Base-by-base conservation (phyloP, 257 asterid species). In the Apocynum venetum region DNA sequence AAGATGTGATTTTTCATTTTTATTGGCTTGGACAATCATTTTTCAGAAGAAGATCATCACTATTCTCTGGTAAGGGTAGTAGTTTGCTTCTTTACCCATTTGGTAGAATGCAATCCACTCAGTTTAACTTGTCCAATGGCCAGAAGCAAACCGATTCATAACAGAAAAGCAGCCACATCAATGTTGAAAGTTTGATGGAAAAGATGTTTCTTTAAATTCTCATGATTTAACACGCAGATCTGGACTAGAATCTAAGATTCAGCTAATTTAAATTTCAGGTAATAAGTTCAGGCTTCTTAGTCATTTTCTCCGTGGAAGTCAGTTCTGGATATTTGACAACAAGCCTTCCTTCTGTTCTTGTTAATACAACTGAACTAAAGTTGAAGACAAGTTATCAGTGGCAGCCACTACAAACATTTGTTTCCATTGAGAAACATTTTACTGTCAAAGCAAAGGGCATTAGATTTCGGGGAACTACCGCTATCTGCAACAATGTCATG, bases 361-460 rank as follows among this genome's bases (percentile, higher is more conserved):
- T 95, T 35, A 77, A 86, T 35, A 86, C 91, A 9, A 93, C 96
- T 12, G 99, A 95, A 83, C 76, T 95, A 75, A 95, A 95, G 85
- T 36, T 85, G 84, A 89, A 78, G 85, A 81, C 80, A 4, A 90
- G 91, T 79, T 83, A 89, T 71, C 96, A 83, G 20, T 95, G 97
- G 99, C 99, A 91, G 71, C 97, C 99, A 64, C 87, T 95, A 44
- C 91, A 81, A 63, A 91, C 97, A 78, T 95, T 90, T 87, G 99
- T 95, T 60, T 83, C 96, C 77, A 93, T 95, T 67, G 91, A 97
- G 3, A 87, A 85, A 83, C 98, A 93, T 84, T 90, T 93, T 80
- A 64, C 67, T 41, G 97, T 95, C 71, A 91, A 85, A 57, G 98
- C 97, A 25, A 93, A 93, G 84, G 97, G 97, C 61, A 90, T 95